These are phyloP conservation scores for Incumbomyces lentus DNA, from an alignment of 2,329 filamentous ascomycete genomes.

Conservation along the genomic window DNA sequence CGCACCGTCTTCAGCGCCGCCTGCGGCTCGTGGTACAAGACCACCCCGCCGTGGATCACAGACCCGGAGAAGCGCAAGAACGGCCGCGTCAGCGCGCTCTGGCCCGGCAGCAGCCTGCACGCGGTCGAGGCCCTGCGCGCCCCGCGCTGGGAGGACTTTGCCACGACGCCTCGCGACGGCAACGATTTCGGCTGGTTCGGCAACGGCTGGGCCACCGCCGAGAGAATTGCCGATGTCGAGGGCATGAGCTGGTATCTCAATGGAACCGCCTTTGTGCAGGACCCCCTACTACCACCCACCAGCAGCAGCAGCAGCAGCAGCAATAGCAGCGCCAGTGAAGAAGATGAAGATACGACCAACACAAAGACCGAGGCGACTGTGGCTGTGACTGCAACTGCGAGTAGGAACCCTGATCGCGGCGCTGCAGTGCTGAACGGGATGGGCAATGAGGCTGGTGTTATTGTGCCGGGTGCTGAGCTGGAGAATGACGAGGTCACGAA, in stretches of 20 bases:
- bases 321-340: not conserved
- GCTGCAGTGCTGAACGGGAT: too few relatives aligned
- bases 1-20: conserved; percentile 21
- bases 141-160: conserved; percentile 39
- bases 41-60: conserved; percentile 25
- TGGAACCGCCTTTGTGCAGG: conserved; percentile 14
- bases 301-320: not conserved
- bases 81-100: conserved; percentile 35
- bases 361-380: too few relatives aligned
- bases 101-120: conserved; percentile 31
- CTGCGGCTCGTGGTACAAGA: conserved; percentile 45
- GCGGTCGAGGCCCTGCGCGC: conserved; percentile 27
- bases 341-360: too few relatives aligned
- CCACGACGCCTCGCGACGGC: conserved; percentile 31
- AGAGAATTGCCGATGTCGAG: conserved; percentile 14
- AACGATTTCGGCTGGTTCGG: conserved; percentile 42
- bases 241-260: conserved; percentile 19
- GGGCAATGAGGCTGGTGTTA: too few relatives aligned
- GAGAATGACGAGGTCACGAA: too few relatives aligned
- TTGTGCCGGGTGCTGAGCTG: too few relatives aligned
- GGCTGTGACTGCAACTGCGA: too few relatives aligned
- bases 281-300: too few relatives aligned
- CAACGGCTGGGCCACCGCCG: conserved; percentile 33
- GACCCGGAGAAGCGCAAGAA: conserved; percentile 14
- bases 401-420: too few relatives aligned